A percentile compares a stretch with the other conserved stretches of the same genome.
Conservation (phyloP, 1,139 yeast genomes). For the Lodderomyces margitis region DNA sequence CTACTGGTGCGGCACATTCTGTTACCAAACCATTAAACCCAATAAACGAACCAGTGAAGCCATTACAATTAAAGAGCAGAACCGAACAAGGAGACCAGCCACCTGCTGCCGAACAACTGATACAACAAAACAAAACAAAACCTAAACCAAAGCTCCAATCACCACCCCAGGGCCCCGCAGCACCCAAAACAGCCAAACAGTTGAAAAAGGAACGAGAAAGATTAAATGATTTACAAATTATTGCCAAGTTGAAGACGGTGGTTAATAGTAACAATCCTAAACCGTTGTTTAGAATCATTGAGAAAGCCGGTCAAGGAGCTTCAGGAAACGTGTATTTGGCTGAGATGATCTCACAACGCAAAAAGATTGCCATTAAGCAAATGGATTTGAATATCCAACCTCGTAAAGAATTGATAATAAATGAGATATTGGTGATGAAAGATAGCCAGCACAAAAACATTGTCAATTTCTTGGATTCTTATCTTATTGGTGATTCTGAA, state of each 20-base stretch:
- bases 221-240: constrained; percentile 81
- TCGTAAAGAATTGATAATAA: constrained; percentile 82
- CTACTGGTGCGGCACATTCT: constrained; percentile 14
- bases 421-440: constrained; percentile 50
- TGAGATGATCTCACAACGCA: constrained; percentile 47
- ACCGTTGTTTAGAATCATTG: constrained; percentile 79
- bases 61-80: constrained; percentile 15
- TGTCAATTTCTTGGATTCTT: constrained; percentile 47
- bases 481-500: constrained; percentile 41
- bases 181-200: constrained; percentile 41
- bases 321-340: constrained; percentile 95
- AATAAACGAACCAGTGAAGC: constrained; percentile 13
- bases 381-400: constrained; percentile 94
- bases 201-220: constrained; percentile 64
- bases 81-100: constrained; percentile 15
- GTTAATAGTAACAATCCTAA: constrained; percentile 84
- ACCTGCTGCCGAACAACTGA: constrained; percentile 33
- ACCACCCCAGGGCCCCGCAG: constrained; percentile 26
- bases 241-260: constrained; percentile 80
- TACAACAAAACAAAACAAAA: constrained; percentile 9
- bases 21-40: constrained; percentile 15
- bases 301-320: constrained; percentile 99
- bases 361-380: constrained; percentile 85
- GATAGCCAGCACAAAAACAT: constrained; percentile 48
- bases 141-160: constrained; percentile 18